A percentile compares a stretch with the other conserved stretches of the same genome.
Conservation (phyloP, 2,329 filamentous ascomycete genomes). For the Epichloe uncinata region DNA sequence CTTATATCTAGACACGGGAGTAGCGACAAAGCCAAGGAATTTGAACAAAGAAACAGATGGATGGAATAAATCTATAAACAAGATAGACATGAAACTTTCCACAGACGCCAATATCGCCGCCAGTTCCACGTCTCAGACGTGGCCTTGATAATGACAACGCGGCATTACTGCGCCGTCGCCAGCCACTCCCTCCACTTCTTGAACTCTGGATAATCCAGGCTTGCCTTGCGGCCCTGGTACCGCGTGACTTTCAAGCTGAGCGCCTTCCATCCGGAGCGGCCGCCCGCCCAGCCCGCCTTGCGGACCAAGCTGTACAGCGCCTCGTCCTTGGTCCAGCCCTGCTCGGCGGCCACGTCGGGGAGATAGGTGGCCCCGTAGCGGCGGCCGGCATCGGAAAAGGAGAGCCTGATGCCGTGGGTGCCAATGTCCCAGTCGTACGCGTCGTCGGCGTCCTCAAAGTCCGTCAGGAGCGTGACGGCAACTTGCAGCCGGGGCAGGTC, state of each 20-base stretch:
- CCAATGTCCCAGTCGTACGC: conserved; percentile 79
- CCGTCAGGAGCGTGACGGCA: conserved; percentile 68
- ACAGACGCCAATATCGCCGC: too few relatives aligned
- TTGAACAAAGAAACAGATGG: too few relatives aligned
- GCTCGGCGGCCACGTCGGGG: conserved; percentile 80
- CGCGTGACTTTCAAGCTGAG: conserved; percentile 67
- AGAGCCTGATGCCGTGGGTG: conserved; percentile 74
- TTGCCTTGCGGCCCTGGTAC: conserved; percentile 76
- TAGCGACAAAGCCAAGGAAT: too few relatives aligned
- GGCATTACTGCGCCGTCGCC: conserved; percentile 15
- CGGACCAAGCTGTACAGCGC: conserved; percentile 79
- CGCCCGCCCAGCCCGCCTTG: conserved; percentile 86
- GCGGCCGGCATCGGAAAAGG: conserved; percentile 60
- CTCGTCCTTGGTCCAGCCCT: conserved; percentile 92
- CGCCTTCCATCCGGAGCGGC: conserved; percentile 64
- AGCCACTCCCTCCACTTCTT: conserved; percentile 66
- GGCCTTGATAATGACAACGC: neutral
- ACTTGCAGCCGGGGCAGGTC: conserved; percentile 49
- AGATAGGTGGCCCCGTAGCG: conserved; percentile 81
- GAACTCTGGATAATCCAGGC: conserved; percentile 59
- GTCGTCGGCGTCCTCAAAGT: conserved; percentile 65
- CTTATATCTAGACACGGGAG: too few relatives aligned
- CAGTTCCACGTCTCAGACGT: too few relatives aligned
- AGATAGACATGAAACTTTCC: too few relatives aligned
- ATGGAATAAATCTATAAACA: too few relatives aligned